phyloP scores from a whole-genome alignment of 1,284 basidiomycete genomes.

The Puccinia horiana region DNA sequence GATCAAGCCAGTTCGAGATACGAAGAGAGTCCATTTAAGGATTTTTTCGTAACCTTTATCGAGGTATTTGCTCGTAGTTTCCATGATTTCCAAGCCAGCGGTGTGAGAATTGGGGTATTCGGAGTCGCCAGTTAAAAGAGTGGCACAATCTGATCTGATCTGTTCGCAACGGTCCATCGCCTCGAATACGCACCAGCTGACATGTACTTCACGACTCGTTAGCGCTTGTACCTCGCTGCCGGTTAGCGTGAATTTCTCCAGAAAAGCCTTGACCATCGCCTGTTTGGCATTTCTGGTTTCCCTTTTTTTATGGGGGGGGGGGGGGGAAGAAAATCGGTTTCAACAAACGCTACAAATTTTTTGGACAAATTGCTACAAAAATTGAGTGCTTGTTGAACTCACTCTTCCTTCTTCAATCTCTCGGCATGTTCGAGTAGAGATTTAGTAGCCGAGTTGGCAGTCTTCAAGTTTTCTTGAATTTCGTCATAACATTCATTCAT shows the following conservation, averaged over 20 bases:
- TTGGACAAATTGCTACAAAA: too few species aligned
- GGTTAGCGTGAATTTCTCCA: constrained; percentile 78
- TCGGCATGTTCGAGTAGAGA: constrained; percentile 83
- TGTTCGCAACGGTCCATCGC: constrained; percentile 82
- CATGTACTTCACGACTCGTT: constrained; percentile 73
- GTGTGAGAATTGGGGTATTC: constrained; percentile 60
- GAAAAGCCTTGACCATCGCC: constrained; percentile 75
- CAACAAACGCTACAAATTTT: too few species aligned
- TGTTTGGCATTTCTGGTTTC: constrained; percentile 64
- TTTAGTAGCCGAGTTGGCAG: constrained; percentile 76
- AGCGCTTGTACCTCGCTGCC: constrained; percentile 73
- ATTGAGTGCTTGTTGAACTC: constrained; percentile 55
- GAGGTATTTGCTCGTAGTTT: constrained; percentile 74
- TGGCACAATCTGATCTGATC: constrained; percentile 79
- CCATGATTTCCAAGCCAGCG: constrained; percentile 74
- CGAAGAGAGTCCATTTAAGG: constrained; percentile 78
- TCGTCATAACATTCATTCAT: constrained; percentile 81
- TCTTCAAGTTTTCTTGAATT: constrained; percentile 73
- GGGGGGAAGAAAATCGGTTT: constrained; percentile 59
- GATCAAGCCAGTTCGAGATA: constrained; percentile 69
- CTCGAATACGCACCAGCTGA: constrained; percentile 73
- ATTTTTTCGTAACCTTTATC: constrained; percentile 89
- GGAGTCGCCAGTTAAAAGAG: constrained; percentile 79
- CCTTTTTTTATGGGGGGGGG: constrained; percentile 59
- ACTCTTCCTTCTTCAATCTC: constrained; percentile 78